Evolutionary conservation across 441 rosid genomes (phyloP).

Genomic region (Populus hybrid): DNA sequence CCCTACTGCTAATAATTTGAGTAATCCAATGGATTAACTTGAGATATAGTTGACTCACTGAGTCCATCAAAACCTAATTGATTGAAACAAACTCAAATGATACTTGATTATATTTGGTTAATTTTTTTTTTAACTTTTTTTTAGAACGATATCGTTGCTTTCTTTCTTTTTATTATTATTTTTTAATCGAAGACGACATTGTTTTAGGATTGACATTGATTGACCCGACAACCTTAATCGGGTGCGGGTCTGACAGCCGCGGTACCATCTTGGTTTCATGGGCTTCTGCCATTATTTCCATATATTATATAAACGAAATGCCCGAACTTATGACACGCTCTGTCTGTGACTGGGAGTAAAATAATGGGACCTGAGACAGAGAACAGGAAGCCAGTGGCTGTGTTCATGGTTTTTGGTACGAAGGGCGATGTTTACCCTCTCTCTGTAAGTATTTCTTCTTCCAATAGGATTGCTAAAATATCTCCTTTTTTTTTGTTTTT

Average conservation of each 20-base stretch:
- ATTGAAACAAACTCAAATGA: no score
- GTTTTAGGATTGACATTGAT: neutral
- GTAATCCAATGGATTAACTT: no score
- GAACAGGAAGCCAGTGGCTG: slow-evolving; percentile 49
- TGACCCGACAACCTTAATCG: neutral
- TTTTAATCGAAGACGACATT: neutral
- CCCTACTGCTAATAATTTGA: no score
- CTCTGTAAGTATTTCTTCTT: slow-evolving; percentile 41
- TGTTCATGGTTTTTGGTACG: slow-evolving; percentile 93
- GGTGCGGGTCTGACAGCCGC: neutral
- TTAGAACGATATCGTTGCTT: no score
- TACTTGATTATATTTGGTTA: no score
- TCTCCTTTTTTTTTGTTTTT: neutral
- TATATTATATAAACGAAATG: neutral
- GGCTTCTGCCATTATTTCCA: neutral
- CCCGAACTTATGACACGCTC: neutral
- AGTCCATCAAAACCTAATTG: no score
- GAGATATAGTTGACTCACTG: no score
- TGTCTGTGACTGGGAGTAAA: neutral
- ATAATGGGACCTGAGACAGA: slow-evolving; percentile 18
- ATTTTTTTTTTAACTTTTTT: no score
- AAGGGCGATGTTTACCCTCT: slow-evolving; percentile 83
- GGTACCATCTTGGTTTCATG: neutral
- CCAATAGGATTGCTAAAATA: neutral
- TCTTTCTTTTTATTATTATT: no score